Base-by-base conservation (phyloP, 2,329 filamentous ascomycete species). In the Metarhizium brunneum region DNA sequence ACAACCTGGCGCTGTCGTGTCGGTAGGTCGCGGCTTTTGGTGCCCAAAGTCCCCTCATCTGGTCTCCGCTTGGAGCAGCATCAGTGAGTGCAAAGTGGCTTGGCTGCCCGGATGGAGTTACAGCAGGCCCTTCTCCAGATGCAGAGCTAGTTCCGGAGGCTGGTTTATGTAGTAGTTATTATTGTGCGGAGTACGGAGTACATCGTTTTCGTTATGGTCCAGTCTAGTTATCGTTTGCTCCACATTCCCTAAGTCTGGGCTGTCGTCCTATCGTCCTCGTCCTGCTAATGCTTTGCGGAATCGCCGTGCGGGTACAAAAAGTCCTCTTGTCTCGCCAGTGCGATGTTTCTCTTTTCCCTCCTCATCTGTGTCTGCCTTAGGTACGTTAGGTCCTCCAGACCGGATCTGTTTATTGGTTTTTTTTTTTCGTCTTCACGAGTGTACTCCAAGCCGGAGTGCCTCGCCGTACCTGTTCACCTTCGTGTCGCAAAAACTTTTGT, bases 221-320 rank as follows among this genome's bases (percentile, higher is more conserved):
- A 29, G 10, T 16, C 13, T 7, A 29, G 10, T 16, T 40, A 13
- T 43, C 51, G 18, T 43, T 32, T 53, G 14, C 52, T 54, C 53
- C 53, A 51, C 53, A 55, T 32, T 47, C 14, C 30, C 38, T 32
- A n/a, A 40, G 30, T 30, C 35, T 29, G 45, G 40, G 7, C 47
- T 35, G 47, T 35, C 14, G 25, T 50, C 18, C 14, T 50, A 8
- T 25, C 16, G 7, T 18, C 25, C 13, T 25, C 16, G 7, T 18
- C 25, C 13, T n/a, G 13, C 6, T 6, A 36, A 13, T 43, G 47
- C 8, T 29, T 29, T 42, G 48, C 55, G 48, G 51, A 18, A 48
- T 18, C 48, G 50, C 56, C 49, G 53, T 29, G 53, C 53, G 43
- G 50, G 49, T 57, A 57, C 56, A 55, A 57, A 54, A 57, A 48